These are phyloP conservation scores for Aspergillus hortae DNA, from an alignment of 2,329 filamentous ascomycete species.

Conservation along the genomic window DNA sequence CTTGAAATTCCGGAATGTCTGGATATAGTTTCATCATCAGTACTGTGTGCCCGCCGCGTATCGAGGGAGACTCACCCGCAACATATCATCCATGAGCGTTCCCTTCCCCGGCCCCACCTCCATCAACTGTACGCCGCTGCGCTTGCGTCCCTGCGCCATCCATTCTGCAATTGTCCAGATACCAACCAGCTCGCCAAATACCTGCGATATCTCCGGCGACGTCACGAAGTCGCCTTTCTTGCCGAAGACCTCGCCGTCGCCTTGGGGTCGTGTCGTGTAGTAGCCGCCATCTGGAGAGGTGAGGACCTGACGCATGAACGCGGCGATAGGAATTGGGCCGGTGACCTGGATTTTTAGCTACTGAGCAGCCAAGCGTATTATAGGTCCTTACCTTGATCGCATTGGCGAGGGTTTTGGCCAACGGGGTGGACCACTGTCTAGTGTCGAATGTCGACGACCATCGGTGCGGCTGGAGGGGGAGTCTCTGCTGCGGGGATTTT, in stretches of 20 bases:
- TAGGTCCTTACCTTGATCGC: conserved; percentile 68
- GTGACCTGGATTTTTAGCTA: conserved; percentile 57
- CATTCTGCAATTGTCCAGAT: conserved; percentile 97
- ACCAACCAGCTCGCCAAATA: conserved; percentile 91
- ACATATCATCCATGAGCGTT: conserved; percentile 94
- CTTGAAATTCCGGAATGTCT: conserved; percentile 84
- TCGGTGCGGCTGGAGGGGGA: conserved; percentile 20
- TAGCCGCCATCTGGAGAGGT: conserved; percentile 89
- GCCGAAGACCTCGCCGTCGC: conserved; percentile 83
- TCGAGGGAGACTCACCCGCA: conserved; percentile 61
- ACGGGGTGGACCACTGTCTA: conserved; percentile 83
- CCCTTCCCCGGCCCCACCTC: conserved; percentile 92
- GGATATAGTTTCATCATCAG: conserved; percentile 9
- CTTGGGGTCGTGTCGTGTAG: conserved; percentile 72
- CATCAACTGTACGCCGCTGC: conserved; percentile 76
- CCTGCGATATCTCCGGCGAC: conserved; percentile 93
- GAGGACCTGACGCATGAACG: conserved; percentile 98
- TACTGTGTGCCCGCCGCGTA: background rate
- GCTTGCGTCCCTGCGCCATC: conserved; percentile 80
- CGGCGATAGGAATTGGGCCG: conserved; percentile 84
- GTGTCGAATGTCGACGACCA: conserved; percentile 34
- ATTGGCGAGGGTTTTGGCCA: conserved; percentile 81
- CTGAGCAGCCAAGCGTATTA: background rate
- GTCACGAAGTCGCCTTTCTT: conserved; percentile 92
- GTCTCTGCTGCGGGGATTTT: conserved; percentile 15